Evolutionary conservation across 192 early-diverging fungal genomes (phyloP).

Genomic region (Gigaspora rosea): DNA sequence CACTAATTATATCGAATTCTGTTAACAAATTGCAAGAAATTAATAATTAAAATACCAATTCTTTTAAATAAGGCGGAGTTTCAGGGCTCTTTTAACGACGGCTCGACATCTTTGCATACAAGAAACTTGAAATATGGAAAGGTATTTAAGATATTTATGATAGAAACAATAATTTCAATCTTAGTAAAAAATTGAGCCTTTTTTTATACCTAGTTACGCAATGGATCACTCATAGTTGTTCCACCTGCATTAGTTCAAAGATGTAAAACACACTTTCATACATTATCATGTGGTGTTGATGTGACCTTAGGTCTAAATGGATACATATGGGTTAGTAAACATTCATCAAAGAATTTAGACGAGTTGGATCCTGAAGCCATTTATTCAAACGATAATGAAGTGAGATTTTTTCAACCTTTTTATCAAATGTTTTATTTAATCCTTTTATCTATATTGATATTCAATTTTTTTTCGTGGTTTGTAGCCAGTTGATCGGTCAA

Average conservation of each 20-base stretch:
- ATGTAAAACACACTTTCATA: slow-evolving; percentile 92
- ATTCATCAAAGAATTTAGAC: slow-evolving; percentile 53
- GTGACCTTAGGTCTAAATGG: slow-evolving; percentile 95
- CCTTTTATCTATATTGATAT: background rate
- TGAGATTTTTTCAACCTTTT: slow-evolving; percentile 23
- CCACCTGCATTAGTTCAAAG: slow-evolving; percentile 89
- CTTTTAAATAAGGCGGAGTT: slow-evolving; percentile 65
- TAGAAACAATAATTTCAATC: background rate
- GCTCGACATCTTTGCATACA: slow-evolving; percentile 86
- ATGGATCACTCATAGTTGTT: slow-evolving; percentile 76
- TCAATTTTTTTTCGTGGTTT: background rate
- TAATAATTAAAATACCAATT: background rate
- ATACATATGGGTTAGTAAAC: slow-evolving; percentile 93
- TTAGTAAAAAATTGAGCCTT: background rate
- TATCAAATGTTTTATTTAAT: background rate
- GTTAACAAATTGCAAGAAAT: background rate
- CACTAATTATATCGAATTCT: background rate
- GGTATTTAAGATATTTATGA: slow-evolving; percentile 36
- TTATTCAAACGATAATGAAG: slow-evolving; percentile 90
- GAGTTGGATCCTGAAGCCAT: slow-evolving; percentile 81
- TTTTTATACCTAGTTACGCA: slow-evolving; percentile 74
- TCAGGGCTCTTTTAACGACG: slow-evolving; percentile 84
- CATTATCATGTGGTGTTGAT: slow-evolving; percentile 90
- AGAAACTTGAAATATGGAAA: slow-evolving; percentile 91
- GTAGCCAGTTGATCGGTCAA: slow-evolving; percentile 66